Evolutionary conservation across 306 rosid genomes (phyloP).

Genomic region (Prunus mume): DNA sequence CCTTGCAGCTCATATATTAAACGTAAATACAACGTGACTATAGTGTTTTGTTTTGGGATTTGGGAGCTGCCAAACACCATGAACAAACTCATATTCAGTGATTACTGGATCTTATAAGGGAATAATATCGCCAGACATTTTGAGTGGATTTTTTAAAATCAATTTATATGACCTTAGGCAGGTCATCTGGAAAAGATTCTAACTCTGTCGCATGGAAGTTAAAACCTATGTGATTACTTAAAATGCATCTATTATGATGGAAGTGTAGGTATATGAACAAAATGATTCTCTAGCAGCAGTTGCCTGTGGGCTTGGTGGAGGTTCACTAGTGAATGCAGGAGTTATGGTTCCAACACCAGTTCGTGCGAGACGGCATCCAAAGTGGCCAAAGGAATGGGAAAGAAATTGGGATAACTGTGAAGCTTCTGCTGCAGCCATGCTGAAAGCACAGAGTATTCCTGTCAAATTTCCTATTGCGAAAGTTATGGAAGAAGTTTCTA

Average conservation of each 20-base stretch:
- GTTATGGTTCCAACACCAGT: conserved; percentile 34
- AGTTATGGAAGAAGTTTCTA: conserved; percentile 21
- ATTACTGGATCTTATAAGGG: not conserved
- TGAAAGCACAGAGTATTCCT: conserved; percentile 26
- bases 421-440: conserved; percentile 36
- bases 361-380: conserved; percentile 29
- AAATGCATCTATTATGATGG: not conserved
- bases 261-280: conserved; percentile 23
- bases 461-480: conserved; percentile 30
- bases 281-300: conserved; percentile 29
- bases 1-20: not conserved
- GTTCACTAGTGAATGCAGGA: conserved; percentile 40
- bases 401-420: conserved; percentile 34
- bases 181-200: no score
- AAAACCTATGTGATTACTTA: not conserved
- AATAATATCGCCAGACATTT: no score
- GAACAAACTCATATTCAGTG: not conserved
- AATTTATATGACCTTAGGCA: no score
- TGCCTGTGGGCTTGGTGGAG: conserved; percentile 45
- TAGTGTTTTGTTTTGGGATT: not conserved
- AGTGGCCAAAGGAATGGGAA: conserved; percentile 45
- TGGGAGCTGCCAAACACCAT: not conserved
- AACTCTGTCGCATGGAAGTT: no score
- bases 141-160: no score
- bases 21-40: not conserved